Evolutionary conservation across 768 basidiomycete species (phyloP).

Genomic region (Epithele typhae): DNA sequence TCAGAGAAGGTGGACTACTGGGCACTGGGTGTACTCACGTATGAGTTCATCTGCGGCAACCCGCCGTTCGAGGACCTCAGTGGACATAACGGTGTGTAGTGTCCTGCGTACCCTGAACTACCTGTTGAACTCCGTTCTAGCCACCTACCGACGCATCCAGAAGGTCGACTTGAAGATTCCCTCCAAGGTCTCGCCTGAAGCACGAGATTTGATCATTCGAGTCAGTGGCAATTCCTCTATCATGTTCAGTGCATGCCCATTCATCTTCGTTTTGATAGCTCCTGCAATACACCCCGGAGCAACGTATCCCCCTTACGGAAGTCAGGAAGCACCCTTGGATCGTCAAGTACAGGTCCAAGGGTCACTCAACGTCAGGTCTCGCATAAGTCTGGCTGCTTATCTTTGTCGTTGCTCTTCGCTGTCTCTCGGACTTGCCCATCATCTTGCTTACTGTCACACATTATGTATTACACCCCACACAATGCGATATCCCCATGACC

Average conservation of each 20-base stretch:
- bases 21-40: slow-evolving; percentile 95
- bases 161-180: slow-evolving; percentile 69
- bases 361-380: slow-evolving; percentile 17
- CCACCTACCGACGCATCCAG: slow-evolving; percentile 87
- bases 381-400: neutral
- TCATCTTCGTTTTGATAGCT: slow-evolving; percentile 46
- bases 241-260: too few relatives aligned
- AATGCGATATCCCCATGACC: slow-evolving; percentile 1
- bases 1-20: slow-evolving; percentile 91
- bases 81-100: slow-evolving; percentile 71
- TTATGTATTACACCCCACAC: neutral
- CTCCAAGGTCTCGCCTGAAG: slow-evolving; percentile 37
- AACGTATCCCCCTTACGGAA: slow-evolving; percentile 68
- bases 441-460: neutral
- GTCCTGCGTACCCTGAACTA: too few relatives aligned
- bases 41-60: slow-evolving; percentile 87
- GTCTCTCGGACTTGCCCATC: slow-evolving; percentile 6
- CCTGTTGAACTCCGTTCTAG: slow-evolving; percentile 36
- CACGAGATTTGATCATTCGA: slow-evolving; percentile 42
- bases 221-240: slow-evolving; percentile 19
- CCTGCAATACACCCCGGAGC: slow-evolving; percentile 74
- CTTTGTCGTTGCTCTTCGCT: neutral
- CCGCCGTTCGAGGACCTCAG: slow-evolving; percentile 84
- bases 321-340: slow-evolving; percentile 89
- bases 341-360: slow-evolving; percentile 57